These are phyloP conservation scores for Kluyveromyces marxianus DNA, from an alignment of 1,139 yeast genomes.

Conservation along the genomic window DNA sequence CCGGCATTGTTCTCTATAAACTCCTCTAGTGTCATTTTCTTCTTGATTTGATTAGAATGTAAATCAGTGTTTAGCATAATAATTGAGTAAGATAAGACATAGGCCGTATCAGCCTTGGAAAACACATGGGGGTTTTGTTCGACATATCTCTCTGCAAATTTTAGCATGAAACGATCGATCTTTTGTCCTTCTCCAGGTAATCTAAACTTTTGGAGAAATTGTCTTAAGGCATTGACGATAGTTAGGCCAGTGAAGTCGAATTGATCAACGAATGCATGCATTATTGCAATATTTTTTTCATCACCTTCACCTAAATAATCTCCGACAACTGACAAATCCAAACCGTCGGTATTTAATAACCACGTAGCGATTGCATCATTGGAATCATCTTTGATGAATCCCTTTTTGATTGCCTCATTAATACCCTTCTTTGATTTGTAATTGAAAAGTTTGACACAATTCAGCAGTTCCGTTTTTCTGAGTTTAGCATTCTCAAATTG, in stretches of 20 bases:
- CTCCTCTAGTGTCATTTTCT: slow-evolving; percentile 81
- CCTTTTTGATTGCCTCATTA: slow-evolving; percentile 48
- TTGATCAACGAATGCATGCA: slow-evolving; percentile 90
- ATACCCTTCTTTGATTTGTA: slow-evolving; percentile 81
- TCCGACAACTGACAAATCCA: slow-evolving; percentile 81
- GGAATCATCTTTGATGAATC: slow-evolving; percentile 52
- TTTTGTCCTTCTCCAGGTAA: slow-evolving; percentile 98
- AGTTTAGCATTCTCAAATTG: slow-evolving; percentile 83
- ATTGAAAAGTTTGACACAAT: slow-evolving; percentile 74
- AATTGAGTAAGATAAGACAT: slow-evolving; percentile 85
- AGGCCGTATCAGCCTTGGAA: slow-evolving; percentile 91
- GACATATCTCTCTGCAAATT: slow-evolving; percentile 88
- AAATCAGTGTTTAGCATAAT: slow-evolving; percentile 90
- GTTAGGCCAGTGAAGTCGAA: slow-evolving; percentile 66
- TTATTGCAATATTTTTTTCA: slow-evolving; percentile 64
- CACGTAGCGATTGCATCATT: slow-evolving; percentile 71
- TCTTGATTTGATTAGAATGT: slow-evolving; percentile 80
- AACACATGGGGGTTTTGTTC: slow-evolving; percentile 81
- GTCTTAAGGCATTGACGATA: slow-evolving; percentile 82
- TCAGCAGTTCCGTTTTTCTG: slow-evolving; percentile 72
- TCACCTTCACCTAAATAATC: slow-evolving; percentile 91
- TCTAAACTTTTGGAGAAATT: slow-evolving; percentile 78
- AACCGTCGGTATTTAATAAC: slow-evolving; percentile 65
- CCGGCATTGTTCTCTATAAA: slow-evolving; percentile 83
- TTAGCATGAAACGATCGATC: slow-evolving; percentile 92